phyloP scores from a whole-genome alignment of 176 grass and related monocot species.

The Oropetium thomaeum region DNA sequence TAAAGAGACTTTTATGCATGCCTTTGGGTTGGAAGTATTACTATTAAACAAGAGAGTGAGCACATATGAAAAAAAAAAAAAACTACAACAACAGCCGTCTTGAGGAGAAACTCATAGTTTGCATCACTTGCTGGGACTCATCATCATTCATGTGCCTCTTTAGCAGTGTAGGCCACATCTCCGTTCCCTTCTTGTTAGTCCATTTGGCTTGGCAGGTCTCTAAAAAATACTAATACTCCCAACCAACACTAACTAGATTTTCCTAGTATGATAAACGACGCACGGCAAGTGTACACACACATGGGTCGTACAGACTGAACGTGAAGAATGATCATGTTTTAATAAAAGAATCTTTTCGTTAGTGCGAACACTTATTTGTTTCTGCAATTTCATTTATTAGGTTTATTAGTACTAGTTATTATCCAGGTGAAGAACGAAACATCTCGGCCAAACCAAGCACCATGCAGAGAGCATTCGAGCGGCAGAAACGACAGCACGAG shows the following conservation, averaged over 20 bases:
- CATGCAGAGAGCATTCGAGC: not conserved
- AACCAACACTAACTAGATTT: not conserved
- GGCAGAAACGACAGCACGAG: not conserved
- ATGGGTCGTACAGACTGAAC: not conserved
- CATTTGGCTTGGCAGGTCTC: not conserved
- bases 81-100: not conserved
- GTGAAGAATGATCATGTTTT: conserved; percentile 21
- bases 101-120: not conserved
- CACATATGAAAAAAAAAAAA: not conserved
- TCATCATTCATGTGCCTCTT: not conserved
- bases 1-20: not conserved
- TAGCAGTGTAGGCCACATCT: not conserved
- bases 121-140: no score
- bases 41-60: not conserved
- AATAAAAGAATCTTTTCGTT: not conserved
- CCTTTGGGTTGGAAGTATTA: no score
- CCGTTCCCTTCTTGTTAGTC: not conserved
- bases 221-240: not conserved
- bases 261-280: no score
- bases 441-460: not conserved
- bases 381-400: not conserved
- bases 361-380: not conserved
- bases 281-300: conserved; percentile 1
- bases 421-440: conserved; percentile 1
- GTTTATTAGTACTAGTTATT: not conserved